phyloP scores from a whole-genome alignment of 306 rosid genomes.

The Vigna unguiculata region DNA sequence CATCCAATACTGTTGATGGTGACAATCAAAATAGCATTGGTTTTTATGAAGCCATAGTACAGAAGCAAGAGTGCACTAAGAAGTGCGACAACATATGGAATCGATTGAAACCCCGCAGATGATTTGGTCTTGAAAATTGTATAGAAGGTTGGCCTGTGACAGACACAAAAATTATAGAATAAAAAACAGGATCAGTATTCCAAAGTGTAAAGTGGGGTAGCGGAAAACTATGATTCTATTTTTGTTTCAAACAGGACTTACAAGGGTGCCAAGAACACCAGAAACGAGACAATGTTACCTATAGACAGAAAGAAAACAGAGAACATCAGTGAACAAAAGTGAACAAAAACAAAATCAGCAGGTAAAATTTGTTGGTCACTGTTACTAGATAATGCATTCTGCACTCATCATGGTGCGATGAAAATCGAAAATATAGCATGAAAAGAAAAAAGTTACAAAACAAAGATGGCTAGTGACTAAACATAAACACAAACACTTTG shows the following conservation, averaged over 20 bases:
- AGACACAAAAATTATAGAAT: neutral
- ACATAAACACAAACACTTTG: neutral
- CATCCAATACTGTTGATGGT: slow-evolving; percentile 69
- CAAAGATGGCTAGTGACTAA: neutral
- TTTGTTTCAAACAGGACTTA: slow-evolving; percentile 47
- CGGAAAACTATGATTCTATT: neutral
- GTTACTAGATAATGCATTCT: neutral
- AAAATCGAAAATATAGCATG: slow-evolving; percentile 19
- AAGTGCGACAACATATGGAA: slow-evolving; percentile 74
- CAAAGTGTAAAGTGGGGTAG: neutral
- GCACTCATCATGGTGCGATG: neutral
- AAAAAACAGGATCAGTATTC: neutral
- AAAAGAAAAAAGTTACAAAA: slow-evolving; percentile 30
- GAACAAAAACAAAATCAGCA: neutral
- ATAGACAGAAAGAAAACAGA: slow-evolving; percentile 17
- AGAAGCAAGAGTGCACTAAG: slow-evolving; percentile 66
- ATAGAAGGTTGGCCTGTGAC: slow-evolving; percentile 71
- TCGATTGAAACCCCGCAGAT: slow-evolving; percentile 66
- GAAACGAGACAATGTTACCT: slow-evolving; percentile 73
- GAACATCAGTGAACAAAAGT: slow-evolving; percentile 25
- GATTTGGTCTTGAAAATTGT: slow-evolving; percentile 69
- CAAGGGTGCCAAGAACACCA: slow-evolving; percentile 82
- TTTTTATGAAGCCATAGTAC: slow-evolving; percentile 67
- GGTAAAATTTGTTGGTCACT: neutral
- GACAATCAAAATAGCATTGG: slow-evolving; percentile 60